These are phyloP conservation scores for Phytophthora hybrid DNA, from an alignment of 352 stramenopile species.

Conservation along the genomic window DNA sequence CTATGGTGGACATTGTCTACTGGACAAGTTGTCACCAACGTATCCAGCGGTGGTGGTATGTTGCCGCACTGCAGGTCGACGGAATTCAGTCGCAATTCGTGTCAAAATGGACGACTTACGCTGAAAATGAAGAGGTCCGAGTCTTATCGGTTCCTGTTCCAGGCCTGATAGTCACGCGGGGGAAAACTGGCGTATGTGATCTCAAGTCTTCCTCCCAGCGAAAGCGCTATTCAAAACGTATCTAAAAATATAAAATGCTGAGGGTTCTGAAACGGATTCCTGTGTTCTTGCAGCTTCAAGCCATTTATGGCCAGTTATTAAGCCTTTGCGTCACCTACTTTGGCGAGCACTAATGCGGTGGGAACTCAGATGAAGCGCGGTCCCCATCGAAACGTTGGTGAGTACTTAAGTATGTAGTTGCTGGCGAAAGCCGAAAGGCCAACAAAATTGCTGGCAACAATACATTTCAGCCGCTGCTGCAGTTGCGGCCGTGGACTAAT, in stretches of 20 bases:
- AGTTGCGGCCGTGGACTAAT: background rate
- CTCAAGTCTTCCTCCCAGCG: background rate
- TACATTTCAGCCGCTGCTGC: background rate
- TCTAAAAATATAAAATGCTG: constrained; percentile 9
- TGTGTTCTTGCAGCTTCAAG: background rate
- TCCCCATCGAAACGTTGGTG: constrained; percentile 10
- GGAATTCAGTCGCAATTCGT: background rate
- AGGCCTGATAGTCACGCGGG: background rate
- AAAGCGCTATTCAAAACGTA: background rate
- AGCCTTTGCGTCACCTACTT: constrained; percentile 6
- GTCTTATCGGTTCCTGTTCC: constrained; percentile 32
- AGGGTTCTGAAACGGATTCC: background rate
- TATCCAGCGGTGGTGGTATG: background rate
- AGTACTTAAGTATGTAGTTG: background rate
- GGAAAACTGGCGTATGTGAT: background rate
- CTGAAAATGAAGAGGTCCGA: constrained; percentile 4
- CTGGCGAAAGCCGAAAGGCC: background rate
- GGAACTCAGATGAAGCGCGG: constrained; percentile 5
- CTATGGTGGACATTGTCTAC: background rate
- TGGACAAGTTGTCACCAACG: background rate
- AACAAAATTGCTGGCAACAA: background rate
- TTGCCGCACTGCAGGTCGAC: background rate
- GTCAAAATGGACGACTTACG: background rate
- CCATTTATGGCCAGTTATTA: constrained; percentile 16
- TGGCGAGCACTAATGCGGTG: background rate